phyloP scores from a whole-genome alignment of 2,329 filamentous ascomycete genomes.

The Intubia oerlemansii region DNA sequence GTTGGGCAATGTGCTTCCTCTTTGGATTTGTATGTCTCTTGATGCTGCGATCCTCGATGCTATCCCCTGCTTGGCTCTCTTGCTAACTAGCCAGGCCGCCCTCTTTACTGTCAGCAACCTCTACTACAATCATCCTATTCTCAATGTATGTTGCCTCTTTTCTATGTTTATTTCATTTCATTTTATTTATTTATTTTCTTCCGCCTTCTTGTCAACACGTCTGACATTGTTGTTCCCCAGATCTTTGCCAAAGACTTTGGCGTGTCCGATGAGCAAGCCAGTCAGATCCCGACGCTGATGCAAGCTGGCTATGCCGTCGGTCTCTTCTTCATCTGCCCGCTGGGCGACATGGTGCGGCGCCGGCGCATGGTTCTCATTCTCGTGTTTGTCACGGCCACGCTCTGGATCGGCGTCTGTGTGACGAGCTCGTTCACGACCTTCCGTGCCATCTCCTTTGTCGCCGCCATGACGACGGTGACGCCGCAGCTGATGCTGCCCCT shows the following conservation, averaged over 20 bases:
- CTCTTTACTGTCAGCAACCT: conserved; percentile 49
- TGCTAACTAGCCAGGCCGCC: conserved; percentile 1
- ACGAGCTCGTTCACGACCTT: conserved; percentile 42
- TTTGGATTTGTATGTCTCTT: neutral
- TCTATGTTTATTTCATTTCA: too few relatives aligned
- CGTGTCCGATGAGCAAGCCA: conserved; percentile 42
- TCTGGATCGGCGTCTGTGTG: conserved; percentile 45
- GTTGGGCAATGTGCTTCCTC: conserved; percentile 1
- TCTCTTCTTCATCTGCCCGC: conserved; percentile 49
- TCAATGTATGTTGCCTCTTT: conserved; percentile 23
- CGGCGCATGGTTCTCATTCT: conserved; percentile 44
- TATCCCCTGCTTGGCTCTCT: too few relatives aligned
- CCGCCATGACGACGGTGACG: conserved; percentile 42
- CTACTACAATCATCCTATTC: conserved; percentile 57
- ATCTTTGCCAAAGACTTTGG: conserved; percentile 46
- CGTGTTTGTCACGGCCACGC: conserved; percentile 40
- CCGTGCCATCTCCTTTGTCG: conserved; percentile 39
- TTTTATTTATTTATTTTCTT: too few relatives aligned
- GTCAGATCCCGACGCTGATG: conserved; percentile 45
- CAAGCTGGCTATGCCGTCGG: conserved; percentile 58
- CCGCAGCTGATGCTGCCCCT: conserved; percentile 58
- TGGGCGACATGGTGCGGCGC: conserved; percentile 45
- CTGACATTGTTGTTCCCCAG: too few relatives aligned
- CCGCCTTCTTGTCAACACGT: too few relatives aligned
- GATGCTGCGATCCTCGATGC: too few relatives aligned